Evolutionary conservation across 176 grass and related monocot genomes (phyloP).

Genomic region (barley (Hordeum vulgare)): DNA sequence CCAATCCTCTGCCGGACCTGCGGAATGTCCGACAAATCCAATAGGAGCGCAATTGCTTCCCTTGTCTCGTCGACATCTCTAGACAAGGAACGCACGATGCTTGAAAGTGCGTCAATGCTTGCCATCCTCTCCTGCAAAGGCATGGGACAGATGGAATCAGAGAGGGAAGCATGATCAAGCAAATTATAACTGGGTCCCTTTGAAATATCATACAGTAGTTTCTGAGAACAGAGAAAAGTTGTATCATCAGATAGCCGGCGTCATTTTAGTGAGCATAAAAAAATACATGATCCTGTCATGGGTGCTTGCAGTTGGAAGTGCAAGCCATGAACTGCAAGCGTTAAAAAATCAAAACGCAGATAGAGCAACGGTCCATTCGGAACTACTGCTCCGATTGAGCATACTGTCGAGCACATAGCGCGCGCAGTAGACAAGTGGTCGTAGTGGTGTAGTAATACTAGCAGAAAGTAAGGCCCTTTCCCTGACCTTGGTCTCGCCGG

Average conservation of each 20-base stretch:
- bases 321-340: neutral
- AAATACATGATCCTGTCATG: neutral
- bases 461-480: too few relatives aligned
- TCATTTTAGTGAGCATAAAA: neutral
- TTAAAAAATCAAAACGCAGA: neutral
- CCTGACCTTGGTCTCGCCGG: slow-evolving; percentile 54
- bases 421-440: too few relatives aligned
- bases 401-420: slow-evolving; percentile 6
- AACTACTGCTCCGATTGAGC: neutral
- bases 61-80: slow-evolving; percentile 48
- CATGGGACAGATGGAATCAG: neutral
- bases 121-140: slow-evolving; percentile 61
- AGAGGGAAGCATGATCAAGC: neutral
- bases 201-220: neutral
- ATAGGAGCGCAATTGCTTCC: slow-evolving; percentile 58
- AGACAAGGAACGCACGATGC: slow-evolving; percentile 64
- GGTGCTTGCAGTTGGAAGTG: neutral
- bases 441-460: too few relatives aligned
- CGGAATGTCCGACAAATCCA: slow-evolving; percentile 47
- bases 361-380: neutral
- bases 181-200: too few relatives aligned
- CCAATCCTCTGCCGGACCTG: slow-evolving; percentile 76
- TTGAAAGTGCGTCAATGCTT: slow-evolving; percentile 55
- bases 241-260: neutral
- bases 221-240: neutral